Base-by-base conservation (phyloP, 148 eudicot genomes). In the Rhododendron vialii region DNA sequence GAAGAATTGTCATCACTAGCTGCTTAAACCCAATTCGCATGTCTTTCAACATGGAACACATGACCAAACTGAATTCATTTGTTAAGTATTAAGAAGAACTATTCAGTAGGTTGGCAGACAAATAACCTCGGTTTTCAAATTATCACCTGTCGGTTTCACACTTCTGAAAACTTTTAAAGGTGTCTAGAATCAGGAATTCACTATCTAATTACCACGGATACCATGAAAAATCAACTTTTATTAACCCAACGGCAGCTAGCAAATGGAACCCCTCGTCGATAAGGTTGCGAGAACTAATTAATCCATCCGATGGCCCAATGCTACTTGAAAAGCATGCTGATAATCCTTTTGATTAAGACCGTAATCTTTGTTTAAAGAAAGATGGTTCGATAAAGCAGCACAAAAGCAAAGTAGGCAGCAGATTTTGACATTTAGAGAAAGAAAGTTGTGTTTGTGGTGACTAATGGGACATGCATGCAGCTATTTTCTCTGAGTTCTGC, bases 381-480 rank as follows among this genome's bases (percentile, higher is more conserved):
- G 69, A 47, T 57, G 5, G 33, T 30, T 83, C 65, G 51, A 43
- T 30, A 83, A 65, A 63, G 77, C 38, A 65, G 77, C 53, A 65
- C 33, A 83, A 24, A 41, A 9, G 43, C 76, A 83, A 65, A 63
- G 51, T 57, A n/a, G 84, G 84, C 36, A 41, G 76, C 36, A 61
- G 76, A 83, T 83, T 65, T 83, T 83, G 84, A 83, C 84, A 22
- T 69, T 43, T 8, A 3, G 2, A 12, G 84, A 41, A 12, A 53
- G 76, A 83, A 83, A 83, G 76, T 38, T 43, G 55, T 24, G 48
- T 8, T 65, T 43, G 76, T 83, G 77, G 76, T 82, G 36, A 83
- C 84, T 83, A n/a, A 61, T 57, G 84, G 71, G 89, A 77, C 84
- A 88, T 81, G 71, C 82, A 84, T 84, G 88, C 81, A 80, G 84